These are phyloP conservation scores for Cyberlindnera galapagoensis DNA, from an alignment of 805 yeast species.

Conservation along the genomic window DNA sequence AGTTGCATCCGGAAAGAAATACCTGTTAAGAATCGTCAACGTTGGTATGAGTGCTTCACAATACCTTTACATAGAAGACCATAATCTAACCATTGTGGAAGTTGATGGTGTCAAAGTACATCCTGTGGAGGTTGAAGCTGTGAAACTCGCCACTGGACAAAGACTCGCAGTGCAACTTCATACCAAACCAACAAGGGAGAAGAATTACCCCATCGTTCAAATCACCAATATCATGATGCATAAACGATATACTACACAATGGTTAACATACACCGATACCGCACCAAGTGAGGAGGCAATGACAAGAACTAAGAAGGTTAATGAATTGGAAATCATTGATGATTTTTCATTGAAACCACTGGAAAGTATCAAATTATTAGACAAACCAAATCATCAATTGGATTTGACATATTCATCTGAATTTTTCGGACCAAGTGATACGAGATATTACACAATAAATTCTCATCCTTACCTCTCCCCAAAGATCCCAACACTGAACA, in stretches of 20 bases:
- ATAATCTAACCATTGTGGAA: conserved; percentile 50
- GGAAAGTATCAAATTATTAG: conserved; percentile 33
- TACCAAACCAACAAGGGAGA: conserved; percentile 36
- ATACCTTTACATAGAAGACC: conserved; percentile 46
- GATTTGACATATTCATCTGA: conserved; percentile 49
- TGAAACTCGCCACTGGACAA: conserved; percentile 70
- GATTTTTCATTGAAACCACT: conserved; percentile 30
- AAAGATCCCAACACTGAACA: conserved; percentile 61
- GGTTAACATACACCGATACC: conserved; percentile 41
- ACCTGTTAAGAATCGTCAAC: conserved; percentile 45
- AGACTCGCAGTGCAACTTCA: conserved; percentile 58
- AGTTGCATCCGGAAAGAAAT: conserved; percentile 39
- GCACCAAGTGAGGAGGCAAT: conserved; percentile 37
- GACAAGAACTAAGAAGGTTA: conserved; percentile 16
- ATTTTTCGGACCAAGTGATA: conserved; percentile 53
- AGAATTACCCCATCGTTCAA: conserved; percentile 44
- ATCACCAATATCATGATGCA: conserved; percentile 59
- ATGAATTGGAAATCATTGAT: conserved; percentile 25
- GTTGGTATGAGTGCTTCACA: conserved; percentile 55
- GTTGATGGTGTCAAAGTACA: conserved; percentile 53
- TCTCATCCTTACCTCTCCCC: conserved; percentile 58
- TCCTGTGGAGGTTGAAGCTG: conserved; percentile 38
- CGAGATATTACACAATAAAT: conserved; percentile 67
- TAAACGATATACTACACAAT: conserved; percentile 52
- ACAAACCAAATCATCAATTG: conserved; percentile 52